Conservation (phyloP, 78 protist species). For the Paratrimastix pyriformis region DNA sequence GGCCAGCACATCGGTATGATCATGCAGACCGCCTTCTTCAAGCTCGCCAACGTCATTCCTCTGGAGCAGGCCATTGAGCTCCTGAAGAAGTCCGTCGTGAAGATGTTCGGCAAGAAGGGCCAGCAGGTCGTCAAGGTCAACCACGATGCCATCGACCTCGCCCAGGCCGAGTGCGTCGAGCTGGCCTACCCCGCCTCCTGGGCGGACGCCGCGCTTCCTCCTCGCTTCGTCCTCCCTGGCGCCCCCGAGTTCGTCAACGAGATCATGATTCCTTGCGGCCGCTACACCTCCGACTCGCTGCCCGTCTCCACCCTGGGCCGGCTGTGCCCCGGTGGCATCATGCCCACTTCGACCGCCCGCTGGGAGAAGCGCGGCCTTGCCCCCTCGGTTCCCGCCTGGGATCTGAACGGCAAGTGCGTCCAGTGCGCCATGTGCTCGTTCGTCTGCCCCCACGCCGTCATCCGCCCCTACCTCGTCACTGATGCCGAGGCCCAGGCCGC, state of each 20-base stretch:
- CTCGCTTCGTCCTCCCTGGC: background rate
- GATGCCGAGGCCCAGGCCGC: conserved; percentile 13
- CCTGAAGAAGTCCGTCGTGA: conserved; percentile 35
- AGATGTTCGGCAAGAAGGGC: conserved; percentile 46
- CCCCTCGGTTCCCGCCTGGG: conserved; percentile 31
- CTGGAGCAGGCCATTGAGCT: conserved; percentile 46
- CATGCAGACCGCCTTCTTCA: conserved; percentile 64
- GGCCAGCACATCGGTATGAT: conserved; percentile 48
- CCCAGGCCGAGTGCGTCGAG: conserved; percentile 16
- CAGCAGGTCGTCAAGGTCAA: conserved; percentile 44
- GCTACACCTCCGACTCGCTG: conserved; percentile 21
- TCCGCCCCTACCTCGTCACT: conserved; percentile 42
- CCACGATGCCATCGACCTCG: conserved; percentile 33
- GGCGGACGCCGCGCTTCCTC: conserved; percentile 3
- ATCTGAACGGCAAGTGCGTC: conserved; percentile 39
- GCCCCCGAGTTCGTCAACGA: conserved; percentile 34
- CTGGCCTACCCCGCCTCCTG: conserved; percentile 8
- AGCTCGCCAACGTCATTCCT: conserved; percentile 47
- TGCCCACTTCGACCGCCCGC: conserved; percentile 35
- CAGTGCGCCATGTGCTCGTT: conserved; percentile 52
- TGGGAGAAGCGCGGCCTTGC: conserved; percentile 51
- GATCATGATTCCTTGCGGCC: background rate
- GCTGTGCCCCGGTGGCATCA: conserved; percentile 23
- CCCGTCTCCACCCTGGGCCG: conserved; percentile 35
- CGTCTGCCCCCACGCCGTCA: conserved; percentile 60